phyloP scores from a whole-genome alignment of 768 basidiomycete genomes.

The Phylloporus sp. region DNA sequence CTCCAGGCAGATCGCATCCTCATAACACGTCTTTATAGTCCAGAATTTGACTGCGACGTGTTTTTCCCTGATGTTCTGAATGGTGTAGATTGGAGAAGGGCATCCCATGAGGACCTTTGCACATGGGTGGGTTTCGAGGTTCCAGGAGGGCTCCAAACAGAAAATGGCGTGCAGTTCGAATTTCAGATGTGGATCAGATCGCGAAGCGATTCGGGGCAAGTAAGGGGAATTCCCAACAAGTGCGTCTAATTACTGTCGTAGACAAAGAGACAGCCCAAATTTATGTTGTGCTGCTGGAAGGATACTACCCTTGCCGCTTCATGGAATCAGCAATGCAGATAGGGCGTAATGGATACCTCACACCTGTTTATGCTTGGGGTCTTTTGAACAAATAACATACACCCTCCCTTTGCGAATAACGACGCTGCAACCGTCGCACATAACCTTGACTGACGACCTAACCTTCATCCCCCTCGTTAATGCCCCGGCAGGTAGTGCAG shows the following conservation, averaged over 20 bases:
- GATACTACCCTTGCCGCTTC: slow-evolving; percentile 63
- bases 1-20: slow-evolving; percentile 73
- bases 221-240: background rate
- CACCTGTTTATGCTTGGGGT: slow-evolving; percentile 98
- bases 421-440: slow-evolving; percentile 91
- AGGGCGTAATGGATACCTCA: slow-evolving; percentile 15
- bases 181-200: slow-evolving; percentile 92
- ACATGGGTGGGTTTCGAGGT: slow-evolving; percentile 83
- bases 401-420: slow-evolving; percentile 88
- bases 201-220: slow-evolving; percentile 4
- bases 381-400: slow-evolving; percentile 89
- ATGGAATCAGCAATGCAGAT: slow-evolving; percentile 12
- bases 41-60: slow-evolving; percentile 82
- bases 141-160: slow-evolving; percentile 68
- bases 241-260: slow-evolving; percentile 1
- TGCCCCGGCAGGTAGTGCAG: slow-evolving; percentile 26
- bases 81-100: slow-evolving; percentile 50
- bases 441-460: slow-evolving; percentile 85
- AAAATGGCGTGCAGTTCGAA: slow-evolving; percentile 82
- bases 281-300: background rate
- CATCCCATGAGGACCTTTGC: slow-evolving; percentile 59
- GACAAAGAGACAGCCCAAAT: background rate
- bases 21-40: slow-evolving; percentile 76
- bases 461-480: slow-evolving; percentile 91
- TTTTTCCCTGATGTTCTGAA: slow-evolving; percentile 73